Evolutionary conservation across 2,329 filamentous ascomycete species (phyloP), one percentile per base, ranked within the genome.

Genomic region (Kalmusia sp.): DNA sequence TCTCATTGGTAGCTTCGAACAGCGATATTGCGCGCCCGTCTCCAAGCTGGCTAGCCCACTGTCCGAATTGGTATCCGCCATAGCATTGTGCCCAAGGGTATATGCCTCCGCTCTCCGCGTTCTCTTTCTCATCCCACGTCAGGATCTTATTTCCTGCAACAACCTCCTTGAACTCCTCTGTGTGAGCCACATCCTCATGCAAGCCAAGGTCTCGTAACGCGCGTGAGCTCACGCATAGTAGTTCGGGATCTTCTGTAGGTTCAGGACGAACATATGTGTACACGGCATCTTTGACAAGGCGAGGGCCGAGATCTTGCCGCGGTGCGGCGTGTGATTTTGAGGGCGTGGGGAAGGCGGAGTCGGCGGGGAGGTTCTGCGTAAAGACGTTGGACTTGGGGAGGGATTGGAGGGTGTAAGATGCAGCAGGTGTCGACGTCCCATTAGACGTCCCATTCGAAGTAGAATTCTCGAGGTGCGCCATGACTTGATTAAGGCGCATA

Each of bases 21-120:
- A 99, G 81, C 30, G 91, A 96, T 63, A 99, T 98, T 25, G 93
- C 95, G 50, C 95, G 85, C 31, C 95, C 95, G 70, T 99, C 95
- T 35, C 95, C 95, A 1, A 99, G 85, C 74, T 99, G 95, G 5
- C 95, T 93, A 3, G 95, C 95, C 93, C 93, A 99, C 61, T 90
- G 87, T 5, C 95, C 95, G 53, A 77, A 76, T 44, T 77, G 75
- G 64, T 82, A 79, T 51, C 93, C 93, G 52, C 95, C 95, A 73
- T 99, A 99, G 77, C 95, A 98, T 77, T 99, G 95, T 27, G 95
- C 93, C 95, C 95, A 99, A 0, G 95, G 93, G 72, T 99, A 99
- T 37, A 95, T 87, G 17, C 90, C 89, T 25, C 60, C 70, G n/a
- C 61, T 55, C 22, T 68, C 63, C 15, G 62, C 22, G 21, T 61